These are phyloP conservation scores for Cucumis sativus DNA, from an alignment of 306 rosid species.

Conservation along the genomic window Cucumber_9930_V3 NC_026656.2:14195501-14196000, in stretches of 20 bases:
- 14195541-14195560: slow-evolving; percentile 1
- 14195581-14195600: slow-evolving; percentile 53
- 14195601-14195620: slow-evolving; percentile 32
- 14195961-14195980: slow-evolving; percentile 36
- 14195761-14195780: background rate
- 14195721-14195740: background rate
- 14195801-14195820: background rate
- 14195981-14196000: background rate
- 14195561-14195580: slow-evolving; percentile 78
- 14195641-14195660: slow-evolving; percentile 46
- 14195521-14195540: slow-evolving; percentile 16
- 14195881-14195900: slow-evolving; percentile 41
- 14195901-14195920: slow-evolving; percentile 61
- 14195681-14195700: background rate
- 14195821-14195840: background rate
- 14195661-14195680: background rate
- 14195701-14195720: background rate
- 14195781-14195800: background rate
- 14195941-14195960: slow-evolving; percentile 36
- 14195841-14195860: background rate
- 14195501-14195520: slow-evolving; percentile 22
- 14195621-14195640: slow-evolving; percentile 38
- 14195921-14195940: slow-evolving; percentile 58
- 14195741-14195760: background rate
- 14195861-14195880: slow-evolving; percentile 48